Conservation (phyloP, 2,329 filamentous ascomycete species). For the Alternaria panax region DNA sequence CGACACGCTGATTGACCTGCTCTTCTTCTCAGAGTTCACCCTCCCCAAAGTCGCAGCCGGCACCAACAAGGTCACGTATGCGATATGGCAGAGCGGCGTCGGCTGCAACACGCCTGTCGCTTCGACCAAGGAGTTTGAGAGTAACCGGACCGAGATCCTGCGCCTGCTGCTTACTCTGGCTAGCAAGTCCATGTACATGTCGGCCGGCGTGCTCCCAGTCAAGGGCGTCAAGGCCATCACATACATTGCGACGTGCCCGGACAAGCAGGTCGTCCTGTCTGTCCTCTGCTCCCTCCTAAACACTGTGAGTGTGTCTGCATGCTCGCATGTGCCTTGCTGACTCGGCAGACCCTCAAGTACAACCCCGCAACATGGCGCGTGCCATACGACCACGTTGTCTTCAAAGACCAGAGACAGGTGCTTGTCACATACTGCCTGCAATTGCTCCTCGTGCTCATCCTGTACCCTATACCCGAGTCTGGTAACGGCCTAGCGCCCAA, state of each 20-base stretch:
- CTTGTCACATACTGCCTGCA: slow-evolving; percentile 93
- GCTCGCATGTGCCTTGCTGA: slow-evolving; percentile 22
- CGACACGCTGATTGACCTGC: slow-evolving; percentile 84
- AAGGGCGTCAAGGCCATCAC: slow-evolving; percentile 85
- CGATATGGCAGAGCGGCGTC: slow-evolving; percentile 98
- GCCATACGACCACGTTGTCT: slow-evolving; percentile 90
- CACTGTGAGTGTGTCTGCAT: slow-evolving; percentile 67
- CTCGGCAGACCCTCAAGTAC: slow-evolving; percentile 83
- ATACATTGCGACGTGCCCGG: slow-evolving; percentile 84
- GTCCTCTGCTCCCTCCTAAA: slow-evolving; percentile 92
- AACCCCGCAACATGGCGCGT: slow-evolving; percentile 94
- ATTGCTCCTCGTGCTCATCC: slow-evolving; percentile 80
- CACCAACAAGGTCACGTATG: slow-evolving; percentile 84
- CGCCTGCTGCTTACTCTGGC: slow-evolving; percentile 84
- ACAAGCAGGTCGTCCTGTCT: slow-evolving; percentile 91
- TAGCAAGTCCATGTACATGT: slow-evolving; percentile 93
- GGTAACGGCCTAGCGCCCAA: slow-evolving; percentile 71
- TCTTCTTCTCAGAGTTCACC: slow-evolving; percentile 92
- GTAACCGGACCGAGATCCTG: slow-evolving; percentile 88
- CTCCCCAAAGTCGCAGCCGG: slow-evolving; percentile 74
- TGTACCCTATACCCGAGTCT: slow-evolving; percentile 87
- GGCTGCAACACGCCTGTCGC: slow-evolving; percentile 90
- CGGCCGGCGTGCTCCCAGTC: slow-evolving; percentile 78
- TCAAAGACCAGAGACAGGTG: slow-evolving; percentile 88
- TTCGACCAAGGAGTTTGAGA: slow-evolving; percentile 91